Percentiles rank a stretch among this genome's conserved stretches.
phyloP scores from a whole-genome alignment of 2,329 filamentous ascomycete species.

The Epichloe elymi region DNA sequence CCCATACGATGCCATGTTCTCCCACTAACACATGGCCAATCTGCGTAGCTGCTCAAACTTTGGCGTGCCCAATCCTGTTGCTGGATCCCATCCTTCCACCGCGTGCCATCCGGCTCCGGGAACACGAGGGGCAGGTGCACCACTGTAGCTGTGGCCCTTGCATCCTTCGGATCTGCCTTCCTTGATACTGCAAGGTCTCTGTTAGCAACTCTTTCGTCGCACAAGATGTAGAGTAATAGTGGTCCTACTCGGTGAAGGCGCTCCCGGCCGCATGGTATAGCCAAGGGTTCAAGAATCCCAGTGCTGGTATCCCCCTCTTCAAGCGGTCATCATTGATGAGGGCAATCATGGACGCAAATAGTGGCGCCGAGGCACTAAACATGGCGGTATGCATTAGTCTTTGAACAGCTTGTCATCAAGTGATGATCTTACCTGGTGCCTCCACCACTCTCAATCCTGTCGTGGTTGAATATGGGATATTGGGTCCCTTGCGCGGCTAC shows the following conservation, averaged over 20 bases:
- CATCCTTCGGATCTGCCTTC: constrained; percentile 21
- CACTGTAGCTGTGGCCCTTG: constrained; percentile 13
- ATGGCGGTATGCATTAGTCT: background rate
- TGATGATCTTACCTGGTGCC: constrained; percentile 19
- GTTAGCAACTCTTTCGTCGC: constrained; percentile 1
- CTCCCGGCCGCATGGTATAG: constrained; percentile 29
- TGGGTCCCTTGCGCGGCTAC: constrained; percentile 38
- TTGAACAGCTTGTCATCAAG: background rate
- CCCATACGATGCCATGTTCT: background rate
- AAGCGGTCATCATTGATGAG: constrained; percentile 52
- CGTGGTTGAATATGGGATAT: constrained; percentile 21
- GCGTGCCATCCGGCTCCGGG: constrained; percentile 6
- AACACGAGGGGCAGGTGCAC: constrained; percentile 11
- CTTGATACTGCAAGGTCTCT: constrained; percentile 18
- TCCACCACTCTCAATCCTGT: constrained; percentile 13
- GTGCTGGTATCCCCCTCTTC: constrained; percentile 32
- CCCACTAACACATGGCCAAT: constrained; percentile 5
- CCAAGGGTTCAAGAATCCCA: constrained; percentile 52
- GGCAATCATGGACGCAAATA: constrained; percentile 48
- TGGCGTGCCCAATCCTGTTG: constrained; percentile 32
- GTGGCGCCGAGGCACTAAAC: constrained; percentile 42
- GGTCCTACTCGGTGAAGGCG: constrained; percentile 24
- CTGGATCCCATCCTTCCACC: constrained; percentile 22
- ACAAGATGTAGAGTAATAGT: background rate
- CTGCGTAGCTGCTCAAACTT: constrained; percentile 23